Percentiles rank a stretch among this genome's conserved stretches.
Evolutionary conservation across 2,329 filamentous ascomycete species (phyloP).

Genomic region (Trichoderma hamatum): DNA sequence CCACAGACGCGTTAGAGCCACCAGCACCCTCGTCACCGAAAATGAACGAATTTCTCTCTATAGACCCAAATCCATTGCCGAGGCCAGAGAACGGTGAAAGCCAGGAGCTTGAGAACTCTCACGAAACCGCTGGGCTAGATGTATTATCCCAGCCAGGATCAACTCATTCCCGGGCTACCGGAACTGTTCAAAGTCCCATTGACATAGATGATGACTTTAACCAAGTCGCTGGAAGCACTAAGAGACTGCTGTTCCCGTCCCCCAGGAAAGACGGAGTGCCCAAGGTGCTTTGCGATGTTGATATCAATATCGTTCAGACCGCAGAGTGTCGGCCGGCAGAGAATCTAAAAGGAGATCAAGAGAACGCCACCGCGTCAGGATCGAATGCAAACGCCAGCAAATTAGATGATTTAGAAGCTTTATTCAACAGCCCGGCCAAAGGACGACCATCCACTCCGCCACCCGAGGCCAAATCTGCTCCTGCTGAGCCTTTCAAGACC

Average conservation of each 20-base stretch:
- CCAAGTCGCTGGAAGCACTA: constrained; percentile 58
- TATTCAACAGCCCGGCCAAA: constrained; percentile 63
- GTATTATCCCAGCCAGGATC: constrained; percentile 44
- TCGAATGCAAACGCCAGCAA: constrained; percentile 34
- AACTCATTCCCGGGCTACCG: constrained; percentile 58
- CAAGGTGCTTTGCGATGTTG: constrained; percentile 63
- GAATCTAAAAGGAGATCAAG: constrained; percentile 45
- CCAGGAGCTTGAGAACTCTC: not conserved
- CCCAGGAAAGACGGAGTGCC: constrained; percentile 66
- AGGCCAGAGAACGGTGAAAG: not conserved
- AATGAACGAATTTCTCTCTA: constrained; percentile 27
- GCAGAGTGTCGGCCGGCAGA: constrained; percentile 44
- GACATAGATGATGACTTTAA: constrained; percentile 55
- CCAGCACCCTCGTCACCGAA: constrained; percentile 45
- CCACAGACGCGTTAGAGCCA: constrained; percentile 56
- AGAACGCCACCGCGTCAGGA: constrained; percentile 51
- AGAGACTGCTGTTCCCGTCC: constrained; percentile 76
- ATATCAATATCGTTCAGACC: constrained; percentile 56
- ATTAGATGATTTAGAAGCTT: constrained; percentile 61
- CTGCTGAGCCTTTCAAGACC: constrained; percentile 60
- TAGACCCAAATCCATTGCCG: not conserved
- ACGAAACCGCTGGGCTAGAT: constrained; percentile 24
- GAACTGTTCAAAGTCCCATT: constrained; percentile 61
- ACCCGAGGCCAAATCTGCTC: constrained; percentile 47
- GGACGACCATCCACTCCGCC: constrained; percentile 56